Conservation (phyloP, 495 filamentous ascomycete species). For the Astrothelium macrocarpum region DNA sequence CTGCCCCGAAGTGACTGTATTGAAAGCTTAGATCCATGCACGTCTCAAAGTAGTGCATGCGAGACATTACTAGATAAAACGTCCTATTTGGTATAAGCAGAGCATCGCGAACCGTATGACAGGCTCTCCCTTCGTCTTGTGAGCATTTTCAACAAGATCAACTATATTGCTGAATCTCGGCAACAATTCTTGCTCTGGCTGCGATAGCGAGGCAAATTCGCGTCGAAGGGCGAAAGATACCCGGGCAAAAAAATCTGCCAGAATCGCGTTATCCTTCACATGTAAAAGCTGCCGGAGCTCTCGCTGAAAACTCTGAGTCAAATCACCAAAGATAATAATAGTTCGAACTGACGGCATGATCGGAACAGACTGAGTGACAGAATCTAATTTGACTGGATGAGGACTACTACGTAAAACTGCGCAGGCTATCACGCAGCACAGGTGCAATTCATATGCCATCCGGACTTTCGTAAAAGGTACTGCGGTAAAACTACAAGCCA, state of each 20-base stretch:
- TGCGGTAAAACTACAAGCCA: too few species aligned
- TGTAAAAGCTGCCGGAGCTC: slow-evolving; percentile 5
- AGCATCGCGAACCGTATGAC: slow-evolving; percentile 3
- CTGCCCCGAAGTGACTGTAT: background rate
- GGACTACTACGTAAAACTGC: background rate
- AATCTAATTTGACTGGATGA: background rate
- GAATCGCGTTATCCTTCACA: slow-evolving; percentile 1
- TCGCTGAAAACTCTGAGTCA: slow-evolving; percentile 1
- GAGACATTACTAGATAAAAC: background rate
- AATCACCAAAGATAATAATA: slow-evolving; percentile 8
- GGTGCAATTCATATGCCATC: too few species aligned
- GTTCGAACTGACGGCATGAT: background rate
- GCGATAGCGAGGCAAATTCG: slow-evolving; percentile 1
- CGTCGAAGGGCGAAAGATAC: background rate
- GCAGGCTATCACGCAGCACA: background rate
- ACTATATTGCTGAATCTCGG: slow-evolving; percentile 5
- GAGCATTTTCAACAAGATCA: slow-evolving; percentile 1
- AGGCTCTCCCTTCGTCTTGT: background rate
- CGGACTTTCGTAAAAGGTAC: too few species aligned
- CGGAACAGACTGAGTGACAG: slow-evolving; percentile 1
- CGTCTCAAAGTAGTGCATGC: background rate
- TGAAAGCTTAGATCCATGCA: background rate
- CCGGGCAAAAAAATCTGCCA: slow-evolving; percentile 2
- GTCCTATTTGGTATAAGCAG: slow-evolving; percentile 8
- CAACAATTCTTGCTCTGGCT: slow-evolving; percentile 4